Base-by-base conservation (phyloP, 768 basidiomycete species). In the Collybiopsis confluens region DNA sequence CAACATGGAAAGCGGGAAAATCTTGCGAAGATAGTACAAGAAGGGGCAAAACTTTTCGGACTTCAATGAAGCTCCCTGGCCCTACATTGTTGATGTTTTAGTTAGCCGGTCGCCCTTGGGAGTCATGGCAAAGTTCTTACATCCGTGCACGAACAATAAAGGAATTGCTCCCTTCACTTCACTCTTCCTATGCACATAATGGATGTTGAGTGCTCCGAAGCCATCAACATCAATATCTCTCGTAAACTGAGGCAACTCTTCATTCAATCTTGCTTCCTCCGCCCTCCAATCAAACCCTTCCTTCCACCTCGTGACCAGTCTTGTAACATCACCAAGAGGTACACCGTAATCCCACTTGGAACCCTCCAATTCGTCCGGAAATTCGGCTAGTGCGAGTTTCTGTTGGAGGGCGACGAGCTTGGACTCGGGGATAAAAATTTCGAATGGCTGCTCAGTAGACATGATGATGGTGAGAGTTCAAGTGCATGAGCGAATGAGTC, bases 1-100 rank as follows among this genome's bases (percentile, higher is more conserved):
- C 76, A n/a, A 79, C 74, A 54, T 80, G 77, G 56, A 79, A 79
- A 40, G 68, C 70, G 2, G 75, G 77, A 13, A 68, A 62, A 0
- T 68, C 67, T 1, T 66, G 40, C 1, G 66, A 64, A 0, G 64
- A 60, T 3, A 58, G 54, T 0, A 71, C 70, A 54, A 79, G 62
- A 3, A 78, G 57, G 0, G 78, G 70, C 1, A 79, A 61, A 1
- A 78, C 49, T 62, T 77, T 80, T 47, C 60, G 49, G 8, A 68
- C 71, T 57, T 80, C 77, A 15, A 67, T 55, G 54, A 75, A 74
- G 53, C 70, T 61, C 20, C 78, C 78, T 0, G 77, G 78, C 77
- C 78, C 77, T 76, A 45, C 24, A 45, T 33, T 6, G 30, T 33
- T 33, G 6, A 33, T 6, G 2, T 24, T 33, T 6, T n/a, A 23